Evolutionary conservation across 805 yeast species (phyloP), one percentile per base, ranked within the genome.

Genomic region (Candida nitratophila): DNA sequence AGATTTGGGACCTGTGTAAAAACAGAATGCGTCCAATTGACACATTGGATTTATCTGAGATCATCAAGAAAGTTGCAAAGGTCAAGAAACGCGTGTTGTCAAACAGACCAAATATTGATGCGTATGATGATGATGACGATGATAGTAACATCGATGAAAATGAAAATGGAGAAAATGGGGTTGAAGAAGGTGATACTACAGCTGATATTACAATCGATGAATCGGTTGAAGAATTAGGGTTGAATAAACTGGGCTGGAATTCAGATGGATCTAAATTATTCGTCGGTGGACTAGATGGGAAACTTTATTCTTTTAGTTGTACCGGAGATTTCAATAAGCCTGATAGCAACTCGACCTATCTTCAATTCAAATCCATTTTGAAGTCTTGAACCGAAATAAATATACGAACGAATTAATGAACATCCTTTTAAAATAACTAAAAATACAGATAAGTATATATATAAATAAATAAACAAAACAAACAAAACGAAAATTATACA

Each of bases 1-100:
- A 64, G 42, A 44, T 70, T 29, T 70, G 73, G 72, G 64, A 71
- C 47, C 45, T 71, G 6, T 47, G 50, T 7, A 49, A 49, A 21
- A 65, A 57, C 35, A 46, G 24, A n/a, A 10, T 44, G 24, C 20
- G 33, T 24, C 44, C 53, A 16, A 64, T 61, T 16, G 50, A 49
- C 14, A 61, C 69, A 1, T 36, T 57, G 32, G 37, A 47, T 12
- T 20, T 34, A 12, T 17, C 22, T 17, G n/a, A 17, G 5, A 20
- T 52, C 39, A 65, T 61, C 33, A 57, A 53, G 52, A 60, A 58
- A 42, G 57, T 48, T 21, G 27, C 33, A 17, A 42, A 10, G n/a
- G 17, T 21, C 9, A 20, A 34, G n/a, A 16, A 21, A 17, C 26
- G 10, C 16, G 9, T 36, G 17, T 31, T 17, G 14, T 19, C n/a